Evolutionary conservation across 495 filamentous ascomycete genomes (phyloP), one percentile per base, ranked within the genome.

Genomic region (Podospora anserina): DNA sequence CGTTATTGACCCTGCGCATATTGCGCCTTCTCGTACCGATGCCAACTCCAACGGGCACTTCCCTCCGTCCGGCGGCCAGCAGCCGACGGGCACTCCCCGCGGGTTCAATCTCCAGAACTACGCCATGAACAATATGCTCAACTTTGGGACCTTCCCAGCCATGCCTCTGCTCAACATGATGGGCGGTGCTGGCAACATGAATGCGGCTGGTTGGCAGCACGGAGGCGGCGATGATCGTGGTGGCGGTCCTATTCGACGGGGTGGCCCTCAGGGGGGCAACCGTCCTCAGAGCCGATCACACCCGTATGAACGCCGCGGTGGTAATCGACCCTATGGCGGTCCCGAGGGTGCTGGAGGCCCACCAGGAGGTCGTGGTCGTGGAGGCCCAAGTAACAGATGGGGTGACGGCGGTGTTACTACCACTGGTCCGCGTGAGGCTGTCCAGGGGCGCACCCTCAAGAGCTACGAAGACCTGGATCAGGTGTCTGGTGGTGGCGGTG

Each of bases 11-110:
- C 95, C 95, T 23, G 87, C 94, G 19, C 93, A 97, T 75, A 93
- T 97, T 76, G 90, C 93, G 60, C 92, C 96, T 15, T 92, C 93
- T 1, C 88, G 92, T 23, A 94, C 93, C 20, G 96, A 99, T 78
- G 90, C 95, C n/a, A 97, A 96, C 75, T 94, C 91, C 79, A 98
- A 98, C 71, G 94, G 94, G 1, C 95, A 99, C 78, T 97, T 96
- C 82, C 92, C 93, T 0, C 84, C 90, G 34, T 76, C 80, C n/a
- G 87, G 89, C 72, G 89, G 89, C 61, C 88, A 92, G 68, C 82
- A 84, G 55, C 87, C 89, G 27, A 84, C 89, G n/a, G 94, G 94
- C 19, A 95, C 95, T 4, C 94, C 95, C 28, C 91, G 95, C 55
- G 93, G 92, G 4, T 98, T 98, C 82, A 93, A 91, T 69, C 85